phyloP scores from a whole-genome alignment of 2,329 filamentous ascomycete genomes.

The Phyllosticta paracitricarpa region DNA sequence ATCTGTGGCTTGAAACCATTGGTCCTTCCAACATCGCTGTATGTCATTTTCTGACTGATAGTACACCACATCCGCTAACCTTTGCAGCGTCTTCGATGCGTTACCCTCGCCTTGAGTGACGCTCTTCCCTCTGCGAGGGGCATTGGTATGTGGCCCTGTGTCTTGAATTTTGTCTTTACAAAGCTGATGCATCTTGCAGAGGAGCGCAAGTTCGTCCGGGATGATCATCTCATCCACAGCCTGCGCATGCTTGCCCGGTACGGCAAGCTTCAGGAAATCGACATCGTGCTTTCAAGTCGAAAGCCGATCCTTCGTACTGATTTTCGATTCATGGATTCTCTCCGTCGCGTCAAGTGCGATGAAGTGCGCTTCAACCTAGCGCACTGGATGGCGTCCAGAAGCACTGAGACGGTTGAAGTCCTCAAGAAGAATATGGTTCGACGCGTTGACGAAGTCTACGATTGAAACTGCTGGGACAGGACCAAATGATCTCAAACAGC shows the following conservation, averaged over 20 bases:
- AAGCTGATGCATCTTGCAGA: slow-evolving; percentile 20
- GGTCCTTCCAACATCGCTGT: slow-evolving; percentile 35
- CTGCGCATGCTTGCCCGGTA: slow-evolving; percentile 33
- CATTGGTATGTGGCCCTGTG: not conserved
- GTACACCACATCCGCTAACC: not conserved
- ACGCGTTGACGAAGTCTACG: not conserved
- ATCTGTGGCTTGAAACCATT: slow-evolving; percentile 37
- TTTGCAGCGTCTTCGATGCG: slow-evolving; percentile 31
- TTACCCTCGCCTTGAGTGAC: slow-evolving; percentile 38
- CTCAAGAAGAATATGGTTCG: not conserved
- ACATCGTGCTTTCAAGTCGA: slow-evolving; percentile 35
- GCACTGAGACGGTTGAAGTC: not conserved
- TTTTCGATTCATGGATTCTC: slow-evolving; percentile 34
- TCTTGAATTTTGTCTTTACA: not conserved
- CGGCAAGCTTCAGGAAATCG: slow-evolving; percentile 33
- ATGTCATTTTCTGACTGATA: not conserved
- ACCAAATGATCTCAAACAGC: too few species aligned
- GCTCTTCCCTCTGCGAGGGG: slow-evolving; percentile 25
- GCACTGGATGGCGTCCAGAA: not conserved
- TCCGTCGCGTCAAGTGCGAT: slow-evolving; percentile 36
- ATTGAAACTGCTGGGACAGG: not conserved
- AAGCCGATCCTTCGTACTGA: slow-evolving; percentile 25
- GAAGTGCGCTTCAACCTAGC: slow-evolving; percentile 8
- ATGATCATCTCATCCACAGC: slow-evolving; percentile 36
- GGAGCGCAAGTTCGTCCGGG: slow-evolving; percentile 39